Percentiles rank a stretch among this genome's conserved stretches.
Evolutionary conservation across 1,139 yeast species (phyloP).

Genomic region (Geotrichum histeridarum): DNA sequence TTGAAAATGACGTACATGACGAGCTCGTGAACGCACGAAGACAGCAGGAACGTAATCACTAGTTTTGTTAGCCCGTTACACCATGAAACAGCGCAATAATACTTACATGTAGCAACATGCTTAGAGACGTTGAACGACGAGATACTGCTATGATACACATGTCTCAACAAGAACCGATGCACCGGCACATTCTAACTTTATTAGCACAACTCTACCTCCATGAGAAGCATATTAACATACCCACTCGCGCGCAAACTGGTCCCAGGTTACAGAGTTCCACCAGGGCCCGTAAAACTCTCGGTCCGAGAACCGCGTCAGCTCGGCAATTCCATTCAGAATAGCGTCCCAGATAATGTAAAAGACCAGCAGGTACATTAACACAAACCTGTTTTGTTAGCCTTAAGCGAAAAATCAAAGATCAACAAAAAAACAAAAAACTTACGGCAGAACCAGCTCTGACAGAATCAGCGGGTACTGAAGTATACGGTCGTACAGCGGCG

Average conservation of each 20-base stretch:
- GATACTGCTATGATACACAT: conserved; percentile 88
- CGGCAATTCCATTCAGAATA: conserved; percentile 83
- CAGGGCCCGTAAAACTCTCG: conserved; percentile 91
- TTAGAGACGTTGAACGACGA: conserved; percentile 67
- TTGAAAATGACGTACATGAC: conserved; percentile 88
- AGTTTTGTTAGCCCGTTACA: too few relatives aligned
- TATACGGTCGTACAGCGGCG: conserved; percentile 46
- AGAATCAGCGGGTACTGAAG: conserved; percentile 55
- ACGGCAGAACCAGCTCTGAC: conserved; percentile 75
- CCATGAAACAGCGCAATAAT: neutral
- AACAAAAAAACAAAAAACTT: conserved; percentile 30
- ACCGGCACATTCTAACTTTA: conserved; percentile 65
- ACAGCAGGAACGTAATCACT: conserved; percentile 71
- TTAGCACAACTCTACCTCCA: neutral
- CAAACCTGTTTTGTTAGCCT: conserved; percentile 4
- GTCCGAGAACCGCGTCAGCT: conserved; percentile 78
- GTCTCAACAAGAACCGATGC: conserved; percentile 83
- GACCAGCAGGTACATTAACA: conserved; percentile 65
- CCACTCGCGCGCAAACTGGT: conserved; percentile 91
- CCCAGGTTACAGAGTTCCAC: conserved; percentile 97
- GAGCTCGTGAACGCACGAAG: conserved; percentile 81
- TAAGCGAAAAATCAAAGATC: conserved; percentile 14
- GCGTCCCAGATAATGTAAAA: conserved; percentile 95
- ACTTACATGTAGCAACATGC: conserved; percentile 51
- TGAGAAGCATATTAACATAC: neutral